Percentiles rank a stretch among this genome's conserved stretches.
Conservation (phyloP, 2,329 filamentous ascomycete species). For the Coniochaeta prunicola region DNA sequence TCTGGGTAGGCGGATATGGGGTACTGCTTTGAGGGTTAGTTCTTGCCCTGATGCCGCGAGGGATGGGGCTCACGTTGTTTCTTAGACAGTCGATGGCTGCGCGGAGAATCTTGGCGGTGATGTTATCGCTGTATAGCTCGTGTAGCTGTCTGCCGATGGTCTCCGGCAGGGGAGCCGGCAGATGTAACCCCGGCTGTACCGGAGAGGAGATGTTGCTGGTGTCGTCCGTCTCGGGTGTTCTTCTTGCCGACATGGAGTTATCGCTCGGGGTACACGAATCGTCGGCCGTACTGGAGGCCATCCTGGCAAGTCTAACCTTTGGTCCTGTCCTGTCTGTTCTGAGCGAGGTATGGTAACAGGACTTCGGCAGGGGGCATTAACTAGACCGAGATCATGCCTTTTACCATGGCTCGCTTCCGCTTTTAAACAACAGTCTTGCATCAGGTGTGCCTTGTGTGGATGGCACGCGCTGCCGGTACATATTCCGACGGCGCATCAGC, state of each 20-base stretch:
- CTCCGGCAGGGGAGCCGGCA: not conserved
- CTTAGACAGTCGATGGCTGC: conserved; percentile 9
- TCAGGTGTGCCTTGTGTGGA: too few relatives aligned
- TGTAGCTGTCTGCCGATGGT: not conserved
- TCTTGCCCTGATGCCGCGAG: too few relatives aligned
- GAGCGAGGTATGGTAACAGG: too few relatives aligned
- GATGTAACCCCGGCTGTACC: not conserved
- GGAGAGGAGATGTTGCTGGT: not conserved
- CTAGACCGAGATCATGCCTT: too few relatives aligned
- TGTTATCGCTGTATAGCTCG: conserved; percentile 13
- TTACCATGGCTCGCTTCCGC: too few relatives aligned
- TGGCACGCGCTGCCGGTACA: too few relatives aligned
- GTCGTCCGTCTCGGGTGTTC: not conserved
- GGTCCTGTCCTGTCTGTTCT: not conserved
- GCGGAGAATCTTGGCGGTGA: conserved; percentile 14
- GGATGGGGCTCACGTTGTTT: too few relatives aligned
- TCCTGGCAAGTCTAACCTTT: too few relatives aligned
- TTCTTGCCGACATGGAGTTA: not conserved
- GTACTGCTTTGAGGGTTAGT: too few relatives aligned
- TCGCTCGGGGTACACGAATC: not conserved
- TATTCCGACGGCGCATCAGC: too few relatives aligned
- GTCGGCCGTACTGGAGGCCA: not conserved
- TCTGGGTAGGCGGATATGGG: conserved; percentile 15
- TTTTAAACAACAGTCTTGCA: too few relatives aligned
- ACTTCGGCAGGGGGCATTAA: too few relatives aligned